These are phyloP conservation scores for Ampelocalamus luodianensis DNA, from an alignment of 176 grass and related monocot genomes.

Conservation along the genomic window DNA sequence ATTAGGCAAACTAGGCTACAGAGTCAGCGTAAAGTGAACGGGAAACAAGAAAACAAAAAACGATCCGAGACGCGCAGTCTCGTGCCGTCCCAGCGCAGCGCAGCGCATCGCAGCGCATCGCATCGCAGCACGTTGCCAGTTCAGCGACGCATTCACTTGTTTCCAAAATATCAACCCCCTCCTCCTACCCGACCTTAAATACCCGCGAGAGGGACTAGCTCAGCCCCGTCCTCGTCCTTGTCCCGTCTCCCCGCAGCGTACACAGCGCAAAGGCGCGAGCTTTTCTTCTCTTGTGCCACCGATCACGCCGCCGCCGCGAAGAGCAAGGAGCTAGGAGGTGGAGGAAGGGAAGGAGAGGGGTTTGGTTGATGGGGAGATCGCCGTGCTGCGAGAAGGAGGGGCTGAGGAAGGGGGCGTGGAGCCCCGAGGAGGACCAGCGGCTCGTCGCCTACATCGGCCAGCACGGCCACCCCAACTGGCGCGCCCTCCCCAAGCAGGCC, in stretches of 20 bases:
- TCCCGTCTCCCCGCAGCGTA: background rate
- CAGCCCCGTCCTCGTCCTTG: constrained; percentile 22
- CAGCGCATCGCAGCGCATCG: background rate
- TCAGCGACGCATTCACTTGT: background rate
- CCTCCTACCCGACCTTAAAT: constrained; percentile 24
- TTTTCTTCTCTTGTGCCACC: background rate
- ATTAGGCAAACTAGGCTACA: no score
- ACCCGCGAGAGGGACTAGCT: background rate
- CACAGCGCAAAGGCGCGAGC: background rate
- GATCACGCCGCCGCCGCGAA: background rate
- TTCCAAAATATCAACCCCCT: background rate
- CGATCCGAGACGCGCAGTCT: background rate
- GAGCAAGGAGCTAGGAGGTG: background rate
- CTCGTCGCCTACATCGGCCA: constrained; percentile 50
- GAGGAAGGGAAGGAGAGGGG: background rate
- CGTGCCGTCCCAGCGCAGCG: no score
- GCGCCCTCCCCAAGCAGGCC: constrained; percentile 59
- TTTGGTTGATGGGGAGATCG: constrained; percentile 51
- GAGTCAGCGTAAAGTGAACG: no score
- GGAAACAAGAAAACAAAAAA: background rate
- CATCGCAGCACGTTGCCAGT: constrained; percentile 18
- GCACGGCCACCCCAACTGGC: constrained; percentile 68
- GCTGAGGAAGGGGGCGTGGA: constrained; percentile 58
- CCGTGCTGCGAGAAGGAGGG: constrained; percentile 73
- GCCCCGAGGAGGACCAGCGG: constrained; percentile 58